A percentile compares a stretch with the other conserved stretches of the same genome.
phyloP scores from a whole-genome alignment of 108 stramenopile genomes.

The Pseudonitzschia pungens region DNA sequence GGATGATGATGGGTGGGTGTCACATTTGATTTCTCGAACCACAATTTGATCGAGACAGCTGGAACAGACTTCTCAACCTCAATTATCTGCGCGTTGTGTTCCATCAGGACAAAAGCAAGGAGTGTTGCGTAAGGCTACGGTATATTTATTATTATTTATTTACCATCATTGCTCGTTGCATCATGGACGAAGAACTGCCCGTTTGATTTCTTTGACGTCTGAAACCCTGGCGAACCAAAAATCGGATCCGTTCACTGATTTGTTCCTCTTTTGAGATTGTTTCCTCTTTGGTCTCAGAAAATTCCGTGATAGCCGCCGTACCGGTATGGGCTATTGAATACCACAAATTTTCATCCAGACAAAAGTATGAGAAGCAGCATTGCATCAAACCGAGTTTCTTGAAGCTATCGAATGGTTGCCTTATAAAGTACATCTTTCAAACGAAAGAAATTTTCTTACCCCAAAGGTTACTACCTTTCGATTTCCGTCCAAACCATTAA shows the following conservation, averaged over 20 bases:
- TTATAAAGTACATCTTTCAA: not conserved
- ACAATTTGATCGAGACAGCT: not conserved
- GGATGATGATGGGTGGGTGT: not conserved
- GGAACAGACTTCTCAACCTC: not conserved
- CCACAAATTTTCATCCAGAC: not conserved
- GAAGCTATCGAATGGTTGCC: not conserved
- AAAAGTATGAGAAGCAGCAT: not conserved
- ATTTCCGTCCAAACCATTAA: not conserved
- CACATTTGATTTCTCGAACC: constrained; percentile 2
- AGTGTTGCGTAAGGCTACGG: too few relatives aligned
- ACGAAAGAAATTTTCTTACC: not conserved
- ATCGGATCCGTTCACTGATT: not conserved
- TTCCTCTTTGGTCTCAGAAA: not conserved
- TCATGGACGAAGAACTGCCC: not conserved
- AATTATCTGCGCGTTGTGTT: too few relatives aligned
- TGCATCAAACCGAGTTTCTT: not conserved
- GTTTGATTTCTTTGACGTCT: not conserved
- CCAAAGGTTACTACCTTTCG: not conserved
- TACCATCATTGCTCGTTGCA: not conserved
- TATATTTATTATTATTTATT: too few relatives aligned
- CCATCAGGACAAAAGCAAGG: not conserved
- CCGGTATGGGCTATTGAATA: too few relatives aligned
- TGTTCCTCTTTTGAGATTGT: constrained; percentile 8
- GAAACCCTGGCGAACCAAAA: not conserved
- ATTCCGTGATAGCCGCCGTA: not conserved